Conservation (phyloP, 1,139 yeast species). For the Pichia sp. region DNA sequence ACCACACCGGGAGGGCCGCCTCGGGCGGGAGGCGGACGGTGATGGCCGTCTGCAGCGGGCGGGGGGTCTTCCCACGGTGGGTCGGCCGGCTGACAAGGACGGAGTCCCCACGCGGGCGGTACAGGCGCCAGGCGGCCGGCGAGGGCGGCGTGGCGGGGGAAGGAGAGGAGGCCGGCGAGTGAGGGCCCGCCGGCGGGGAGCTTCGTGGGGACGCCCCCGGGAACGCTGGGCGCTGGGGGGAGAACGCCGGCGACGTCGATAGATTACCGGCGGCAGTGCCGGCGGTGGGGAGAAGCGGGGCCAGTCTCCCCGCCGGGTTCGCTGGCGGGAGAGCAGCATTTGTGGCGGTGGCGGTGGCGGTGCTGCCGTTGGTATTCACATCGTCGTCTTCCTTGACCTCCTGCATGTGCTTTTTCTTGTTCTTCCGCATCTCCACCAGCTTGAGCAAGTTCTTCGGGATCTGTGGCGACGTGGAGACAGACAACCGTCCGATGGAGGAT, state of each 20-base stretch:
- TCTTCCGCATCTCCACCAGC: conserved; percentile 53
- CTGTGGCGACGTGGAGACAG: conserved; percentile 64
- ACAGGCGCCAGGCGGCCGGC: conserved; percentile 1
- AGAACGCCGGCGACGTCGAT: too few species aligned
- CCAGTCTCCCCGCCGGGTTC: too few species aligned
- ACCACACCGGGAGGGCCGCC: conserved; percentile 65
- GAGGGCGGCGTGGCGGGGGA: too few species aligned
- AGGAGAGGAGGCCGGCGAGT: too few species aligned
- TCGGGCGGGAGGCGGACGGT: conserved; percentile 18
- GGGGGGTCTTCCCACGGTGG: background rate
- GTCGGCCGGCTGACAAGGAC: conserved; percentile 2
- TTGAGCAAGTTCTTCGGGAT: conserved; percentile 59
- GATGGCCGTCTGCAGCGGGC: conserved; percentile 1
- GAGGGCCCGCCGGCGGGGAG: too few species aligned
- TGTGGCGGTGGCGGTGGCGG: too few species aligned
- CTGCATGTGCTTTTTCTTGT: conserved; percentile 31
- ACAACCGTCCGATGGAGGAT: conserved; percentile 20
- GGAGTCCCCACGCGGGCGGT: background rate
- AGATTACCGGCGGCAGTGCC: too few species aligned
- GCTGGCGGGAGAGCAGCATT: too few species aligned
- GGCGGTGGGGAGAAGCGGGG: too few species aligned
- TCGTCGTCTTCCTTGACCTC: conserved; percentile 9
- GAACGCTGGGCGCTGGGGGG: too few species aligned
- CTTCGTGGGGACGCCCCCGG: too few species aligned
- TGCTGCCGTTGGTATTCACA: too few species aligned